A percentile compares a stretch with the other conserved stretches of the same genome.
phyloP scores from a whole-genome alignment of 148 eudicot species.

The Arctostaphylos glauca region DNA sequence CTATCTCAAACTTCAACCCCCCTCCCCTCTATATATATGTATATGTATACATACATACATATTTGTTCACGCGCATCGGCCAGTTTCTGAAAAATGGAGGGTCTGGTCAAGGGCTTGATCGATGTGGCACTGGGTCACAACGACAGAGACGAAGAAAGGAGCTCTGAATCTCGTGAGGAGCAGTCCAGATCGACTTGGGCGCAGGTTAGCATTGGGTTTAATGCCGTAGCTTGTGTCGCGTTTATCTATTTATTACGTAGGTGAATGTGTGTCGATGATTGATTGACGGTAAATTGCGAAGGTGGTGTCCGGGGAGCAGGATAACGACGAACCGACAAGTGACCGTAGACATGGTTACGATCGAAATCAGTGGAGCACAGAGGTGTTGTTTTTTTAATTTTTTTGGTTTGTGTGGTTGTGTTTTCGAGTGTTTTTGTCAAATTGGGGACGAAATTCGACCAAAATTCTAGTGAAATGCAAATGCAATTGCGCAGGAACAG shows the following conservation, averaged over 20 bases:
- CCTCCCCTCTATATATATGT: too few species aligned
- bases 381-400: conserved; percentile 12
- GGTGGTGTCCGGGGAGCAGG: conserved; percentile 80
- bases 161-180: conserved; percentile 41
- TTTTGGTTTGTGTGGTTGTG: neutral
- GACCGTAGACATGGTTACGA: conserved; percentile 20
- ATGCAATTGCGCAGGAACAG: conserved; percentile 28
- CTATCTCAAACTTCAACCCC: neutral
- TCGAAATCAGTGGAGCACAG: conserved; percentile 21
- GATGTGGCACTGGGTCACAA: conserved; percentile 52
- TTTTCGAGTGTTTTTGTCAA: neutral
- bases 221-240: neutral
- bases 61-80: neutral
- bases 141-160: conserved; percentile 22
- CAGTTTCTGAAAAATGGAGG: conserved; percentile 45
- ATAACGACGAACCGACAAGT: conserved; percentile 21
- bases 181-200: conserved; percentile 89
- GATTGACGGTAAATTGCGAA: conserved; percentile 31
- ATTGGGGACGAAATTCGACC: neutral
- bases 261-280: neutral
- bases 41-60: neutral
- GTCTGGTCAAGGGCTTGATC: conserved; percentile 61
- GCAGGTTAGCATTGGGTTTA: conserved; percentile 36
- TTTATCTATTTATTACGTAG: neutral
- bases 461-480: neutral